A percentile compares a stretch with the other conserved stretches of the same genome.
Evolutionary conservation across 2,329 filamentous ascomycete genomes (phyloP).

Genomic region (Exophiala sp.): DNA sequence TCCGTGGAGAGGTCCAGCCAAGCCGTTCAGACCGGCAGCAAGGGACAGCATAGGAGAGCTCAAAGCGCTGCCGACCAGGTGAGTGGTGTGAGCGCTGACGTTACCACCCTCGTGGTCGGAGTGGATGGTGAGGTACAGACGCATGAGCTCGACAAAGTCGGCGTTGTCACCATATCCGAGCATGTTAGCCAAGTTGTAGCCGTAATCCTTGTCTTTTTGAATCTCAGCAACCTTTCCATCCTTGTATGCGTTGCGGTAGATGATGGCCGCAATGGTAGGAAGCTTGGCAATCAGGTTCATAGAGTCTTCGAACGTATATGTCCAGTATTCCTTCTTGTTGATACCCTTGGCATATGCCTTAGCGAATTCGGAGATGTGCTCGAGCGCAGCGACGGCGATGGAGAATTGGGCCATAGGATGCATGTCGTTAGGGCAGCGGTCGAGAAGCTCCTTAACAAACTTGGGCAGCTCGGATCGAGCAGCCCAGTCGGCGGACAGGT

Average conservation of each 20-base stretch:
- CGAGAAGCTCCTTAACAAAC: slow-evolving; percentile 98
- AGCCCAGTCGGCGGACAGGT: slow-evolving; percentile 97
- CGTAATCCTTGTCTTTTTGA: slow-evolving; percentile 99
- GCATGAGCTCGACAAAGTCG: slow-evolving; percentile 97
- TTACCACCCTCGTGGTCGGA: slow-evolving; percentile 99
- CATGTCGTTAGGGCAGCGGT: slow-evolving; percentile 97
- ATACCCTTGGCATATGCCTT: slow-evolving; percentile 99
- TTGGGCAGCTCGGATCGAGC: slow-evolving; percentile 95
- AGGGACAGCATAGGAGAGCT: slow-evolving; percentile 97
- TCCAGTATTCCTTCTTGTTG: slow-evolving; percentile 99
- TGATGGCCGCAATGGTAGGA: slow-evolving; percentile 93
- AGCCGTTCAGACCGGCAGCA: slow-evolving; percentile 93
- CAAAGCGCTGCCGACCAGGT: slow-evolving; percentile 93
- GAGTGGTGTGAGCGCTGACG: slow-evolving; percentile 96
- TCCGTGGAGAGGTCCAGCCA: slow-evolving; percentile 96
- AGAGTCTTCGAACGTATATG: slow-evolving; percentile 98
- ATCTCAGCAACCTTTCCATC: slow-evolving; percentile 94
- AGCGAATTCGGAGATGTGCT: slow-evolving; percentile 96
- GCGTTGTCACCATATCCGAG: slow-evolving; percentile 92
- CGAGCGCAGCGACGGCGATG: slow-evolving; percentile 92
- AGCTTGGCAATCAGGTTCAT: slow-evolving; percentile 99
- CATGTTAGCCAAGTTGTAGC: slow-evolving; percentile 99
- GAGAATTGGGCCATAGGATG: slow-evolving; percentile 99
- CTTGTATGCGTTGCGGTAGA: slow-evolving; percentile 99
- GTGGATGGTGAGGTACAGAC: slow-evolving; percentile 99